These are phyloP conservation scores for Botryosphaeria dothidea DNA, from an alignment of 2,329 filamentous ascomycete genomes.

Conservation along the genomic window DNA sequence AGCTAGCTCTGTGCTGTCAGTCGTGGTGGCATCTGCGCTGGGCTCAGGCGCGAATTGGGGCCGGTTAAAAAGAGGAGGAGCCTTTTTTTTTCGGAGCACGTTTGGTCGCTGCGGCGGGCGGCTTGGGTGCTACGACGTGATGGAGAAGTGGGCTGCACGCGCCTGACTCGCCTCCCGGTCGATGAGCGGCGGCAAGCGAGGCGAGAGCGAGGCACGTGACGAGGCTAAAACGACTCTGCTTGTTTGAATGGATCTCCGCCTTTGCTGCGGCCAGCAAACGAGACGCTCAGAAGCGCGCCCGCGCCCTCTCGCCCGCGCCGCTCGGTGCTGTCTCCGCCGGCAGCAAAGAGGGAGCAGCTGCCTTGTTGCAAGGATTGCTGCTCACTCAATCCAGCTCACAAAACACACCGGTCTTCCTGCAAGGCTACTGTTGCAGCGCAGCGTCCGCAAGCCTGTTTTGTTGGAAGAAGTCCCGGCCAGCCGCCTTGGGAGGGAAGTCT, in stretches of 20 bases:
- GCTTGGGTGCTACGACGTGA: conserved; percentile 5
- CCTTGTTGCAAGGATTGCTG: neutral
- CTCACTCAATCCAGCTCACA: neutral
- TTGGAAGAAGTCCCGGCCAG: neutral
- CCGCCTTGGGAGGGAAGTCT: neutral
- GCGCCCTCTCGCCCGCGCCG: neutral
- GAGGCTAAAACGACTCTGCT: conserved; percentile 8
- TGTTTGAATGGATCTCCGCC: neutral
- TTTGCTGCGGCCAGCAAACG: neutral
- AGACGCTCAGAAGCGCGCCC: conserved; percentile 6
- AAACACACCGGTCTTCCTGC: neutral
- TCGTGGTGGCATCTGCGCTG: neutral
- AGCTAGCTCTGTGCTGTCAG: neutral
- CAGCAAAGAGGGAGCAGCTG: too few relatives aligned
- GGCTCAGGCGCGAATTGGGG: neutral
- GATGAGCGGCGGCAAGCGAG: conserved; percentile 12
- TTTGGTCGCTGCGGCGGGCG: neutral
- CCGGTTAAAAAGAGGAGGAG: neutral
- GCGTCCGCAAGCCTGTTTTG: neutral
- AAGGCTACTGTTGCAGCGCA: neutral
- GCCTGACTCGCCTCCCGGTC: conserved; percentile 2
- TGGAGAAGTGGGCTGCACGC: conserved; percentile 7
- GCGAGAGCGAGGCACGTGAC: neutral
- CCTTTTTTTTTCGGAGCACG: neutral
- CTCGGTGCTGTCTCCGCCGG: conserved; percentile 5